Evolutionary conservation across 495 filamentous ascomycete species (phyloP).

Genomic region (Lophiotrema nucula): DNA sequence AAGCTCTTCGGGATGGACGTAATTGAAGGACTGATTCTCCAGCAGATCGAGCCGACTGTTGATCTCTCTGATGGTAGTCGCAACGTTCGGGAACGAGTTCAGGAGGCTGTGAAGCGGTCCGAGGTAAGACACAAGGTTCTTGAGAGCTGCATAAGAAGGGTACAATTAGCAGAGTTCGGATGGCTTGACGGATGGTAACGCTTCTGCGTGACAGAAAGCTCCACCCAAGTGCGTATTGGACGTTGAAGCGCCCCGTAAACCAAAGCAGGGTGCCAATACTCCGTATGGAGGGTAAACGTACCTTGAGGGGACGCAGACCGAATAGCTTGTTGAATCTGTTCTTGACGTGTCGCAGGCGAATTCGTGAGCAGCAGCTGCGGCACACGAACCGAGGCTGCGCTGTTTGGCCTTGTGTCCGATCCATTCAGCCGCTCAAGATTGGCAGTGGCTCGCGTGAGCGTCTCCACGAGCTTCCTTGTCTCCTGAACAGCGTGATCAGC

Average conservation of each 20-base stretch:
- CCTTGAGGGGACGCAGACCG: constrained; percentile 23
- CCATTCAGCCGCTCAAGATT: background rate
- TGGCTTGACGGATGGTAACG: too few species aligned
- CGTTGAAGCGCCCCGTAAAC: too few species aligned
- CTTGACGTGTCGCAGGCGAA: constrained; percentile 10
- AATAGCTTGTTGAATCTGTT: constrained; percentile 20
- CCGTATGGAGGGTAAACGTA: too few species aligned
- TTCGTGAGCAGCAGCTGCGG: constrained; percentile 12
- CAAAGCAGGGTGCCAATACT: too few species aligned
- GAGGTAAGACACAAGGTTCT: constrained; percentile 32
- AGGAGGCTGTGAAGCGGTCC: constrained; percentile 35
- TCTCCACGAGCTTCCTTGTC: constrained; percentile 25
- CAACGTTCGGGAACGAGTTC: constrained; percentile 31
- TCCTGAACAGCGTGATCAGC: constrained; percentile 31
- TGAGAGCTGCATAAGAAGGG: too few species aligned
- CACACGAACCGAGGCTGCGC: background rate
- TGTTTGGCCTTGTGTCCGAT: constrained; percentile 15
- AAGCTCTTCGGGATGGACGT: constrained; percentile 56
- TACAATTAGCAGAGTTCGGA: too few species aligned
- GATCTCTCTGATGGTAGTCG: constrained; percentile 47
- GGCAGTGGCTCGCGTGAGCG: constrained; percentile 9
- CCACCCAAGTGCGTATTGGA: too few species aligned
- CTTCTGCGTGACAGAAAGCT: too few species aligned
- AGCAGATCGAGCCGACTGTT: constrained; percentile 58
- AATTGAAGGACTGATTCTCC: constrained; percentile 60